Evolutionary conservation across 164 flowering plant genomes (phyloP).

Genomic region (Aristolochia fimbriata): DNA sequence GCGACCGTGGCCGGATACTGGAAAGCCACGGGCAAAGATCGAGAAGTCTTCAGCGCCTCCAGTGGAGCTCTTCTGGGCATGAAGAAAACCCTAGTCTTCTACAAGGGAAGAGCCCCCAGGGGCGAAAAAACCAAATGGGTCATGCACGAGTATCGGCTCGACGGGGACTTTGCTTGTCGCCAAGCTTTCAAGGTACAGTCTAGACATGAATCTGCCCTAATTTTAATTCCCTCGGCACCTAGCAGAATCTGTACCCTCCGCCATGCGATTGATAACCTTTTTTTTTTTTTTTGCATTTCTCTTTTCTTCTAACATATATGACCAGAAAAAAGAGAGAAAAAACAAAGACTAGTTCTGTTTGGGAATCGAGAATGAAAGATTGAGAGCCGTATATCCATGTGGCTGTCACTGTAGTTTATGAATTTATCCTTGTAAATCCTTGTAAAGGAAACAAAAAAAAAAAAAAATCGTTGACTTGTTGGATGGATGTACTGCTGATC

Average conservation of each 20-base stretch:
- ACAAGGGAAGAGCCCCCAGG: conserved; percentile 71
- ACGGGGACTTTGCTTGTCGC: conserved; percentile 60
- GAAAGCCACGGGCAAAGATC: conserved; percentile 87
- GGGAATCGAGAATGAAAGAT: background rate
- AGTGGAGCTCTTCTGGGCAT: conserved; percentile 47
- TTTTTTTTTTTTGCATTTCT: background rate
- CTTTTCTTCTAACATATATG: background rate
- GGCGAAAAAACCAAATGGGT: conserved; percentile 82
- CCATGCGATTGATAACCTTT: background rate
- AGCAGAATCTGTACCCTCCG: background rate
- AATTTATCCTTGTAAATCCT: too few relatives aligned
- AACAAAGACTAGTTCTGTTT: background rate
- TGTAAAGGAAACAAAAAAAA: too few relatives aligned
- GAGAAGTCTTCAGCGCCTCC: conserved; percentile 40
- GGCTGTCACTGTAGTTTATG: background rate
- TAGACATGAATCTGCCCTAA: background rate
- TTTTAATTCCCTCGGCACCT: background rate
- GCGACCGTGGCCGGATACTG: conserved; percentile 84
- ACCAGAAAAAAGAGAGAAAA: too few relatives aligned
- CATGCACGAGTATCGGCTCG: conserved; percentile 83
- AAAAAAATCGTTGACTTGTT: too few relatives aligned
- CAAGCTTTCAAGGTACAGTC: conserved; percentile 46
- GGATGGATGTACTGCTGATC: too few relatives aligned
- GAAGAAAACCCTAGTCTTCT: conserved; percentile 85
- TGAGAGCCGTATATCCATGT: background rate